These are phyloP conservation scores for Hypoxylon rickii DNA, from an alignment of 495 filamentous ascomycete genomes.

Conservation along the genomic window DNA sequence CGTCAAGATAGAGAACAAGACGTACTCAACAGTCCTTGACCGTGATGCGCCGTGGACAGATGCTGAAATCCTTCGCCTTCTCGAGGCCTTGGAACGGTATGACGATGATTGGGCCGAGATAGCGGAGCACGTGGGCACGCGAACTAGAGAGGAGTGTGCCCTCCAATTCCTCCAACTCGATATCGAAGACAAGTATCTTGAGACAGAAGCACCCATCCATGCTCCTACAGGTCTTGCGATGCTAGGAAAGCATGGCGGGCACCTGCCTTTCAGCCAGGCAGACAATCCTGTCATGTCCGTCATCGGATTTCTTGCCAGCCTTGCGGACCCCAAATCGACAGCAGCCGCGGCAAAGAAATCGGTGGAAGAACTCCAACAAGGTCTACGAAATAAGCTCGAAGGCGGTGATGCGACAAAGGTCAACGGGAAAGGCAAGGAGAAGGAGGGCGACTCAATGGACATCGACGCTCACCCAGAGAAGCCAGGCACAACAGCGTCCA, in stretches of 20 bases:
- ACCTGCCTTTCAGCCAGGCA: constrained; percentile 81
- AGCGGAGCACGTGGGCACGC: constrained; percentile 84
- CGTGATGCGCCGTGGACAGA: constrained; percentile 88
- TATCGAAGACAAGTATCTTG: constrained; percentile 87
- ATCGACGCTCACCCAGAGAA: constrained; percentile 52
- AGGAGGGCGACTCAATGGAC: constrained; percentile 62
- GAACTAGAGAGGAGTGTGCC: constrained; percentile 95
- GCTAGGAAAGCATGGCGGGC: constrained; percentile 66
- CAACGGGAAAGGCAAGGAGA: constrained; percentile 58
- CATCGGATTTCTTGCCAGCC: constrained; percentile 85
- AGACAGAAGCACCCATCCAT: constrained; percentile 68
- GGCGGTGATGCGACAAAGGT: constrained; percentile 60
- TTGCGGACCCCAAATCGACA: constrained; percentile 84
- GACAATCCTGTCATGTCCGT: constrained; percentile 97
- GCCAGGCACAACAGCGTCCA: constrained; percentile 53
- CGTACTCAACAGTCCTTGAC: constrained; percentile 73
- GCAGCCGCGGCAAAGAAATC: constrained; percentile 86
- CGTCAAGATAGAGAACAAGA: constrained; percentile 84
- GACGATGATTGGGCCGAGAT: constrained; percentile 96
- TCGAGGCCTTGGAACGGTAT: constrained; percentile 87
- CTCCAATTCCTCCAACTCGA: constrained; percentile 91
- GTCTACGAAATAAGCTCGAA: constrained; percentile 73
- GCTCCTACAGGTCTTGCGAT: constrained; percentile 63
- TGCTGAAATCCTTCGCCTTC: constrained; percentile 77
- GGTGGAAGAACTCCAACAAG: constrained; percentile 80